Evolutionary conservation across 1,284 basidiomycete species (phyloP).

Genomic region (Grifola frondosa): DNA sequence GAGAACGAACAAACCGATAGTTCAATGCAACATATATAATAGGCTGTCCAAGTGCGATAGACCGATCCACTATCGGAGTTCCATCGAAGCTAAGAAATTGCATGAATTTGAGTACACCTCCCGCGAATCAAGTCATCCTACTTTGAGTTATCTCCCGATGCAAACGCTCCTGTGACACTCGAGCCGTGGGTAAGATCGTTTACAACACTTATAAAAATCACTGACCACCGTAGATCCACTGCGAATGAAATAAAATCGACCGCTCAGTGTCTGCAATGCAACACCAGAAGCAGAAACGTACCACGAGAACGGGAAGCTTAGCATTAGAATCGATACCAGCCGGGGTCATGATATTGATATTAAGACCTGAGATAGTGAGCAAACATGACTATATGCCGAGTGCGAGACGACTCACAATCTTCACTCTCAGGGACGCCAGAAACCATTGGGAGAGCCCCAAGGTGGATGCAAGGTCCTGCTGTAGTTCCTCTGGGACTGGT

Average conservation of each 20-base stretch:
- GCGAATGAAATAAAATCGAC: conserved; percentile 16
- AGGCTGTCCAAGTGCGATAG: conserved; percentile 7
- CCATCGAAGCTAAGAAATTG: not conserved
- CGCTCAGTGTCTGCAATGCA: not conserved
- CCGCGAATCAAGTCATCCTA: not conserved
- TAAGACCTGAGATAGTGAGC: conserved; percentile 42
- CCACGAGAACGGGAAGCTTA: conserved; percentile 54
- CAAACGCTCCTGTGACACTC: not conserved
- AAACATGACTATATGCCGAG: not conserved
- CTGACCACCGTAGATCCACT: conserved; percentile 25
- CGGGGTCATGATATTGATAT: conserved; percentile 54
- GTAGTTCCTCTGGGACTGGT: conserved; percentile 33
- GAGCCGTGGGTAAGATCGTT: not conserved
- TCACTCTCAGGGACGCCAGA: conserved; percentile 35
- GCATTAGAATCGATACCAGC: conserved; percentile 34
- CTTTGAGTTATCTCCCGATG: not conserved
- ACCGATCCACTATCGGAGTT: conserved; percentile 7
- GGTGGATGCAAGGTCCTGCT: conserved; percentile 2
- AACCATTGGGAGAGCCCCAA: conserved; percentile 31
- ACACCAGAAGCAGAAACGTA: conserved; percentile 20
- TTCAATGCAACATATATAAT: conserved; percentile 9
- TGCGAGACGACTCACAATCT: conserved; percentile 39
- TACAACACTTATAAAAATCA: too few relatives aligned
- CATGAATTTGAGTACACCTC: not conserved
- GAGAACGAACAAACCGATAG: conserved; percentile 5